Evolutionary conservation across 2,329 filamentous ascomycete species (phyloP).

Genomic region (Ceratocystiopsis minuta): DNA sequence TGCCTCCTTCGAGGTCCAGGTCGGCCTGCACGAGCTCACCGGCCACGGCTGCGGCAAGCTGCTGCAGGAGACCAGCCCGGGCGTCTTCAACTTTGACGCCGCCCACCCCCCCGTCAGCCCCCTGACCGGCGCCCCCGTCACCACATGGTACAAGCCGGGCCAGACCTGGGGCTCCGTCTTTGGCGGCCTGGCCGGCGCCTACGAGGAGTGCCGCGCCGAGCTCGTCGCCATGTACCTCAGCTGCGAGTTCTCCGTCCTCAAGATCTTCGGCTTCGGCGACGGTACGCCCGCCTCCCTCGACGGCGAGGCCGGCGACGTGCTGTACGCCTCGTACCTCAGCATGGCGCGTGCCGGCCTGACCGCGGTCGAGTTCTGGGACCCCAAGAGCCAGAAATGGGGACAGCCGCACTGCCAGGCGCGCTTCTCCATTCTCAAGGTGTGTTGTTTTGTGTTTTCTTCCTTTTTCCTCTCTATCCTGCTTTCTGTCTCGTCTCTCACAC

Average conservation of each 20-base stretch:
- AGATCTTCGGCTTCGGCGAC: conserved; percentile 83
- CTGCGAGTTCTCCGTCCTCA: conserved; percentile 74
- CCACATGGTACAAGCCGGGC: conserved; percentile 82
- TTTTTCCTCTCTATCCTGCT: neutral
- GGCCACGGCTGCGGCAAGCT: conserved; percentile 87
- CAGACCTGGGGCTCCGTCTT: conserved; percentile 94
- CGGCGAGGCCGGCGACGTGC: conserved; percentile 63
- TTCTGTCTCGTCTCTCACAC: neutral
- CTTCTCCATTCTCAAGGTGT: conserved; percentile 58
- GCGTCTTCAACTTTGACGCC: conserved; percentile 75
- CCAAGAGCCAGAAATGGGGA: conserved; percentile 78
- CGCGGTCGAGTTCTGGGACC: conserved; percentile 88
- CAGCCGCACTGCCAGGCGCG: conserved; percentile 84
- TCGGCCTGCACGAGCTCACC: conserved; percentile 77
- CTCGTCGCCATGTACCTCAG: conserved; percentile 81
- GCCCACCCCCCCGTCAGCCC: conserved; percentile 68
- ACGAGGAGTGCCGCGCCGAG: conserved; percentile 89
- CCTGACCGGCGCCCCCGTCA: conserved; percentile 57
- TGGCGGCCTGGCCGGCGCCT: conserved; percentile 68
- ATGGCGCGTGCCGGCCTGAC: conserved; percentile 90
- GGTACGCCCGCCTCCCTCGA: conserved; percentile 49
- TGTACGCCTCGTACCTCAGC: conserved; percentile 73
- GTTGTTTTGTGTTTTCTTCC: neutral
- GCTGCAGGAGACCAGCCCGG: conserved; percentile 69
- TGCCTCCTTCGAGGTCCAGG: conserved; percentile 82